phyloP scores from a whole-genome alignment of 805 yeast species.

The Teunomyces kruisii region DNA sequence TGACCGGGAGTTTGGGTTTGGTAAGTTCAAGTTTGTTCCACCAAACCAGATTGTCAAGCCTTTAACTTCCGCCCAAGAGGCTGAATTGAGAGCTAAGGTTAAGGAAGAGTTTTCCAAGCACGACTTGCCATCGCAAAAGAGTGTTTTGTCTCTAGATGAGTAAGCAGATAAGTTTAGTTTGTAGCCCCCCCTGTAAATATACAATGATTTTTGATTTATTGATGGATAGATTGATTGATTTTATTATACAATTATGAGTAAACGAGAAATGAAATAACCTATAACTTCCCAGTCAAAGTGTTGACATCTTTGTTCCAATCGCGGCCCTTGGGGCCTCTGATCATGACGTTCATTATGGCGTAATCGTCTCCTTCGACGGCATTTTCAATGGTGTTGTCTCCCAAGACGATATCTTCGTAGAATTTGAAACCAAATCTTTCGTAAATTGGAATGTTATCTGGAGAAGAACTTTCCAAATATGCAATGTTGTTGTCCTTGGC shows the following conservation, averaged over 20 bases:
- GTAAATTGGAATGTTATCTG: slow-evolving; percentile 51
- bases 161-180: slow-evolving; percentile 12
- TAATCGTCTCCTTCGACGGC: slow-evolving; percentile 38
- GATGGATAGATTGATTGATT: background rate
- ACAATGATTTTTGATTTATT: background rate
- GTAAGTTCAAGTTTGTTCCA: slow-evolving; percentile 79
- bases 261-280: background rate
- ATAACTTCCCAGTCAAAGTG: slow-evolving; percentile 6
- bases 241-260: background rate
- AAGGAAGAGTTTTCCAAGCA: slow-evolving; percentile 53
- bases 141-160: slow-evolving; percentile 43
- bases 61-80: slow-evolving; percentile 64
- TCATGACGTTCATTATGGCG: slow-evolving; percentile 46
- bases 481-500: slow-evolving; percentile 34
- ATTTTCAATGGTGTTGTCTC: slow-evolving; percentile 20
- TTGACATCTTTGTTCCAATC: slow-evolving; percentile 29
- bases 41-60: slow-evolving; percentile 78
- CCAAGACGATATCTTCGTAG: slow-evolving; percentile 50
- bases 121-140: slow-evolving; percentile 59
- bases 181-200: slow-evolving; percentile 1
- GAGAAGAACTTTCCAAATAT: slow-evolving; percentile 49
- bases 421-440: slow-evolving; percentile 50
- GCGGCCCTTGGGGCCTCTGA: slow-evolving; percentile 35
- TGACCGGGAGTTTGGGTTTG: slow-evolving; percentile 92
- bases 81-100: slow-evolving; percentile 49